These are phyloP conservation scores for Aspergillus persii DNA, from an alignment of 2,329 filamentous ascomycete genomes.

Conservation along the genomic window DNA sequence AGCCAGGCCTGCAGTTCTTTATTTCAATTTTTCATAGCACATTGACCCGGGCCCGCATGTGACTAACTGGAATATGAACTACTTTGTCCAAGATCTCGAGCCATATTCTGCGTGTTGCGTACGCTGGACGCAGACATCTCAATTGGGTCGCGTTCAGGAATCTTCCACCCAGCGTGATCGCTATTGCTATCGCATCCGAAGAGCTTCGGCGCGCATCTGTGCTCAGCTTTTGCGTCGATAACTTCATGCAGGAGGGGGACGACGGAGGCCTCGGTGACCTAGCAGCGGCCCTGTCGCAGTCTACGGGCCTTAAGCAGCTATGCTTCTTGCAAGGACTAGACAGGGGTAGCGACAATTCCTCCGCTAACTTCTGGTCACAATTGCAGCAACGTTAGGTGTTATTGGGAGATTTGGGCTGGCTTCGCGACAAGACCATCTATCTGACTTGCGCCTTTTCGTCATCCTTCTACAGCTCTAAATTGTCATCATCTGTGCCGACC, in stretches of 20 bases:
- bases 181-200: conserved; percentile 11
- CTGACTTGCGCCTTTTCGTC: conserved; percentile 12
- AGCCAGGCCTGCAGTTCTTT: no score
- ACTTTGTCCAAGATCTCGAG: background rate
- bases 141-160: conserved; percentile 16
- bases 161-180: conserved; percentile 12
- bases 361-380: conserved; percentile 8
- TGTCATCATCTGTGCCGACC: background rate
- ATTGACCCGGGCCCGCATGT: no score
- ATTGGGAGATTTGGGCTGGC: conserved; percentile 9
- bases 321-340: conserved; percentile 12
- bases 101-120: conserved; percentile 13
- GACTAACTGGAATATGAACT: no score
- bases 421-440: conserved; percentile 12
- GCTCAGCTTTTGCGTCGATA: conserved; percentile 15
- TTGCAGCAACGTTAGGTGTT: background rate
- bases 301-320: conserved; percentile 10
- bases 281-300: conserved; percentile 7
- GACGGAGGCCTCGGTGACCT: conserved; percentile 9
- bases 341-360: conserved; percentile 9
- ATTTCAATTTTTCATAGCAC: no score
- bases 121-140: conserved; percentile 12
- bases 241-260: background rate
- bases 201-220: conserved; percentile 14
- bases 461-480: conserved; percentile 7